phyloP scores from a whole-genome alignment of 2,329 filamentous ascomycete genomes.

The Cordyceps sp. region DNA sequence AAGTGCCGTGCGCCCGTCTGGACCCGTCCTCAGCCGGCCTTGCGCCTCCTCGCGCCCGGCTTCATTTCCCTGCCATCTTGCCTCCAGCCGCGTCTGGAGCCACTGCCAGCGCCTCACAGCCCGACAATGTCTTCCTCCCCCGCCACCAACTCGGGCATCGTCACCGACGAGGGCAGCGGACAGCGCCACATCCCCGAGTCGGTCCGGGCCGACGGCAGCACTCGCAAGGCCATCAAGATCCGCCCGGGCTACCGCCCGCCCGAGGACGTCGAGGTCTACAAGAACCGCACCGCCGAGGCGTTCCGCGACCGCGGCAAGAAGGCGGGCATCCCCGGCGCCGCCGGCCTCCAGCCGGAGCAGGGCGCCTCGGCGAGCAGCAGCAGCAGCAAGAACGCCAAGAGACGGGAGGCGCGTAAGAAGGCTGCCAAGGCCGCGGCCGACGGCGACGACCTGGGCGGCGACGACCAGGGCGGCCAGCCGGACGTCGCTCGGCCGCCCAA shows the following conservation, averaged over 20 bases:
- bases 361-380: constrained; percentile 49
- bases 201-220: constrained; percentile 69
- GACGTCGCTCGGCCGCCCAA: constrained; percentile 10
- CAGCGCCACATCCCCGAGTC: constrained; percentile 83
- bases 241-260: constrained; percentile 85
- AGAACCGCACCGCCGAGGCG: constrained; percentile 73
- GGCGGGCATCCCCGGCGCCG: constrained; percentile 55
- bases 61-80: too few species aligned
- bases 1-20: too few species aligned
- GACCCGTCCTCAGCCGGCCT: neutral
- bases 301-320: constrained; percentile 59
- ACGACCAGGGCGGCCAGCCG: constrained; percentile 16
- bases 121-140: constrained; percentile 27
- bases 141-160: constrained; percentile 53
- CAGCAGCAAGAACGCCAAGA: constrained; percentile 88
- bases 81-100: too few species aligned
- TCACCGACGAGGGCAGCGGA: constrained; percentile 58
- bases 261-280: constrained; percentile 93
- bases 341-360: constrained; percentile 34
- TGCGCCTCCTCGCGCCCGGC: too few species aligned
- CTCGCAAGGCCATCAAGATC: constrained; percentile 88
- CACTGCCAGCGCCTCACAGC: too few species aligned
- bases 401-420: constrained; percentile 37
- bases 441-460: constrained; percentile 32
- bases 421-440: constrained; percentile 35